These are phyloP conservation scores for Kwoniella europaea DNA, from an alignment of 768 basidiomycete genomes.

Conservation along the genomic window DNA sequence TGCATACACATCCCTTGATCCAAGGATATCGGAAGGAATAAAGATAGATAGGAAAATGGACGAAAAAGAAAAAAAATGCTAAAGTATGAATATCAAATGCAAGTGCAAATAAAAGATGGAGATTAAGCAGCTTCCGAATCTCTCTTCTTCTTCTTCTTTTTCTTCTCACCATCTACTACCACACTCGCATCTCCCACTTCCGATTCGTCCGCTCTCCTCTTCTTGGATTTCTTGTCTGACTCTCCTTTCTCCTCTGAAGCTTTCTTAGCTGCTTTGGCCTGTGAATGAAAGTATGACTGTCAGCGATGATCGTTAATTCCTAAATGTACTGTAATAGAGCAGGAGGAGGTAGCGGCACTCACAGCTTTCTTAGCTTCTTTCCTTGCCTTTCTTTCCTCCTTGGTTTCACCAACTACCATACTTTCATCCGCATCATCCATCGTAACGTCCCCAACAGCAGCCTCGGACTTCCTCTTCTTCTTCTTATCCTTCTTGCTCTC, in stretches of 20 bases:
- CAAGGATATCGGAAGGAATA: neutral
- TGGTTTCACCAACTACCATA: conserved; percentile 68
- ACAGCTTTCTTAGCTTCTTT: conserved; percentile 78
- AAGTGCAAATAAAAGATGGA: conserved; percentile 1
- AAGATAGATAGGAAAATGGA: neutral
- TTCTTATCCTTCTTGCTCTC: conserved; percentile 66
- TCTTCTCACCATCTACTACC: conserved; percentile 56
- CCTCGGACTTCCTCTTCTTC: conserved; percentile 61
- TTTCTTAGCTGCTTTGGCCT: conserved; percentile 57
- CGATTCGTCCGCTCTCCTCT: conserved; percentile 55
- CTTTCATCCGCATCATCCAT: conserved; percentile 59
- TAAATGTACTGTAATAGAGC: too few relatives aligned
- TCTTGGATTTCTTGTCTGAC: conserved; percentile 58
- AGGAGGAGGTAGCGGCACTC: conserved; percentile 19
- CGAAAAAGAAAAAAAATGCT: neutral
- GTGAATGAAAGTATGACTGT: neutral
- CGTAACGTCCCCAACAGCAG: conserved; percentile 59
- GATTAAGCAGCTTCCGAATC: conserved; percentile 37
- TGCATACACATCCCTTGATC: conserved; percentile 23
- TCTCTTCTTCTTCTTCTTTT: conserved; percentile 60
- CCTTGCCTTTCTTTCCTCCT: conserved; percentile 68
- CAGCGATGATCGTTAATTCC: too few relatives aligned
- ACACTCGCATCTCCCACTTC: conserved; percentile 34
- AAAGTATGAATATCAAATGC: neutral
- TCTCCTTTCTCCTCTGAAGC: conserved; percentile 57